Conservation (phyloP, 179 eudicot genomes). For the Spinacia oleracea region DNA sequence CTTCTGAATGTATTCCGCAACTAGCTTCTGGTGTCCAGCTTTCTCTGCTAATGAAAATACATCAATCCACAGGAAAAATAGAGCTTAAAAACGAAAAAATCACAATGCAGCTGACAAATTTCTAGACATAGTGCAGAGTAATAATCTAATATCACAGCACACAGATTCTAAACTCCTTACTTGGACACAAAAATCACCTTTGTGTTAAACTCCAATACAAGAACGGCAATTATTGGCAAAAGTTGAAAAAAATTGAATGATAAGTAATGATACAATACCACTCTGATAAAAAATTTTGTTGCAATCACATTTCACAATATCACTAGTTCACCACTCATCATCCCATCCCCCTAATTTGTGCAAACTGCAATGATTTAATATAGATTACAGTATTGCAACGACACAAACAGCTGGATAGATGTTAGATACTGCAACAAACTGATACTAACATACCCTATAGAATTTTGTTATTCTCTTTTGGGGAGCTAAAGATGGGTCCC, state of each 20-base stretch:
- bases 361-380: not conserved
- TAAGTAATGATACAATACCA: not conserved
- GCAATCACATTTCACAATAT: not conserved
- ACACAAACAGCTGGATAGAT: not conserved
- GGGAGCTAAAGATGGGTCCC: not conserved
- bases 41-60: conserved; percentile 43
- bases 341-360: not conserved
- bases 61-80: conserved; percentile 3
- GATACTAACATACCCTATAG: not conserved
- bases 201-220: no score
- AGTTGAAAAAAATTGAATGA: no score
- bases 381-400: not conserved
- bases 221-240: no score
- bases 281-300: not conserved
- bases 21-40: conserved; percentile 48
- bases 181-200: not conserved
- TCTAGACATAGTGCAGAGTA: not conserved
- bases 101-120: not conserved
- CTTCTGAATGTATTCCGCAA: conserved; percentile 50
- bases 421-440: not conserved
- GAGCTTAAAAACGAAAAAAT: not conserved
- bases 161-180: not conserved
- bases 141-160: not conserved
- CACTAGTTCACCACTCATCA: not conserved
- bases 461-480: no score